phyloP scores from a whole-genome alignment of 2,329 filamentous ascomycete species.

The Alternaria sp. region DNA sequence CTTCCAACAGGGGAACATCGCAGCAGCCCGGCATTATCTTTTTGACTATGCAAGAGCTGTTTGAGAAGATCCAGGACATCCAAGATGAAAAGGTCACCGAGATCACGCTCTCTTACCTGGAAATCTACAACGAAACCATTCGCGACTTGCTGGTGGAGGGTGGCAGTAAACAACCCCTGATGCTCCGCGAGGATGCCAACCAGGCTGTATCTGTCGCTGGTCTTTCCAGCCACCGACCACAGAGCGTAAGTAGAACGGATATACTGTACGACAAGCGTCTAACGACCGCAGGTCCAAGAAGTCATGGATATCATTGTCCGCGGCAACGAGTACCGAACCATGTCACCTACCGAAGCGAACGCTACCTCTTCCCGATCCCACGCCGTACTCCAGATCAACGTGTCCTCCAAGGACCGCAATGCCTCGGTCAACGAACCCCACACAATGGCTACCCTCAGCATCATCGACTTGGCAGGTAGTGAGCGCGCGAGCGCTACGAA shows the following conservation, averaged over 20 bases:
- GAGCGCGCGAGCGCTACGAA: conserved; percentile 96
- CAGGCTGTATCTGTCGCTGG: conserved; percentile 91
- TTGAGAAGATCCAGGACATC: conserved; percentile 90
- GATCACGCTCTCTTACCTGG: conserved; percentile 89
- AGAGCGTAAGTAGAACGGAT: conserved; percentile 66
- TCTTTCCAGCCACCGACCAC: conserved; percentile 87
- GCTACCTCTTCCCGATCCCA: conserved; percentile 97
- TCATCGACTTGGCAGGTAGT: conserved; percentile 95
- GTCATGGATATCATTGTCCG: conserved; percentile 99
- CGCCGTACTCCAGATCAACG: conserved; percentile 95
- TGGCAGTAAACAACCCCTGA: conserved; percentile 81
- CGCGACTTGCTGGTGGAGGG: conserved; percentile 89
- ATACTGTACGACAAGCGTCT: conserved; percentile 15
- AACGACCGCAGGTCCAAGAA: conserved; percentile 64
- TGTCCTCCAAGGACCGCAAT: conserved; percentile 92
- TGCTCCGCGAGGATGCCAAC: conserved; percentile 93
- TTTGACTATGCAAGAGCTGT: conserved; percentile 97
- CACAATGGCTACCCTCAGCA: conserved; percentile 97
- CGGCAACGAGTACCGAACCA: conserved; percentile 92
- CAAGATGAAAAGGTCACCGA: conserved; percentile 88
- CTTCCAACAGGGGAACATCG: conserved; percentile 67
- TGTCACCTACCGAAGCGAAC: conserved; percentile 96
- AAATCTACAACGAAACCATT: conserved; percentile 99
- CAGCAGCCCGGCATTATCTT: conserved; percentile 98
- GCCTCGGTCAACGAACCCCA: conserved; percentile 92